Conservation (phyloP, 805 yeast genomes). For the Starmerella vitae region DNA sequence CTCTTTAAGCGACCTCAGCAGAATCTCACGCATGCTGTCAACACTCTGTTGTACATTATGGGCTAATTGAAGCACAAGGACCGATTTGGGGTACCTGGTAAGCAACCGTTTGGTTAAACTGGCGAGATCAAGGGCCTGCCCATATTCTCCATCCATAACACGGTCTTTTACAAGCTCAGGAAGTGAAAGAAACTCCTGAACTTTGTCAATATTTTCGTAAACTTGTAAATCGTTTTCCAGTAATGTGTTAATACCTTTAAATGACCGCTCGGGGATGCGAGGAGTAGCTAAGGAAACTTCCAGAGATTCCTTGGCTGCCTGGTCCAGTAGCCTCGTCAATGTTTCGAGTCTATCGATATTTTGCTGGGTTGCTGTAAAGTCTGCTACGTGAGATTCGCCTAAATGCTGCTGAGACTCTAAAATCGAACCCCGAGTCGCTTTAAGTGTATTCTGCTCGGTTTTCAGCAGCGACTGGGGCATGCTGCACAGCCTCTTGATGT, state of each 20-base stretch:
- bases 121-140: conserved; percentile 77
- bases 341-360: conserved; percentile 12
- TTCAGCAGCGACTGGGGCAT: conserved; percentile 17
- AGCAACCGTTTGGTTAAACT: conserved; percentile 55
- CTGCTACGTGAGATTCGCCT: conserved; percentile 12
- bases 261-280: conserved; percentile 16
- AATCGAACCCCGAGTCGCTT: conserved; percentile 3
- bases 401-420: conserved; percentile 3
- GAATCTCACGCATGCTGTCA: conserved; percentile 52
- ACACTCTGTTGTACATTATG: conserved; percentile 38
- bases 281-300: conserved; percentile 17
- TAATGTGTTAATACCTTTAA: conserved; percentile 16
- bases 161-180: conserved; percentile 78
- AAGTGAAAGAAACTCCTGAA: conserved; percentile 66
- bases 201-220: conserved; percentile 43
- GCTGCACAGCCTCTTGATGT: conserved; percentile 13
- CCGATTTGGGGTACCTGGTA: conserved; percentile 52
- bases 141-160: conserved; percentile 71
- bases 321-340: conserved; percentile 5
- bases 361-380: conserved; percentile 12
- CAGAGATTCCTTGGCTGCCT: conserved; percentile 8
- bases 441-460: conserved; percentile 11
- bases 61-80: conserved; percentile 40
- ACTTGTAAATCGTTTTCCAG: conserved; percentile 33
- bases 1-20: conserved; percentile 56